Evolutionary conservation across 2,329 filamentous ascomycete genomes (phyloP), one percentile per base, ranked within the genome.

Genomic region (Phaeosphaeriaceae sp.): DNA sequence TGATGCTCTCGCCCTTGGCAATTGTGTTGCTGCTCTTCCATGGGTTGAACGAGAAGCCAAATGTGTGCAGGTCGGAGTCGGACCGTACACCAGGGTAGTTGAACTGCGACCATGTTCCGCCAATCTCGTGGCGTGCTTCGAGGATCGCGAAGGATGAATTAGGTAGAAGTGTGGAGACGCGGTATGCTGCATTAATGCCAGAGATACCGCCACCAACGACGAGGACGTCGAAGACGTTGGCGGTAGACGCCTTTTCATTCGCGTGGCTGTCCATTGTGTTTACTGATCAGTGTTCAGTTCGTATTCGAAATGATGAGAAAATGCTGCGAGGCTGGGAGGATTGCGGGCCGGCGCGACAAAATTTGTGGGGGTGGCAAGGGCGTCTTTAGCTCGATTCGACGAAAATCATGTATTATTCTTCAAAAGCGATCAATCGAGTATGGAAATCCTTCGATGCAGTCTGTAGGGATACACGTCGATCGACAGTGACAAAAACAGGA

Each of bases 31-130:
- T 68, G 53, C 85, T 78, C 10, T 78, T 78, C 90, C 90, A 93
- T 0, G 89, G 88, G 44, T 86, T 83, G 86, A 90, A 93, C 1
- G 84, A 76, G 66, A 92, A 92, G 19, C 82, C 82, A 56, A 83
- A 82, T 5, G 82, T 83, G 67, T 82, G 78, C 46, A 84, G 71
- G 61, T 84, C 82, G 0, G 79, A 81, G 58, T 83, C 81, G 19
- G 80, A 82, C 15, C 81, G 79, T 62, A 91, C 89, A 7, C 91
- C 89, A 0, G 90, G 91, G 66, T 92, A 94, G 42, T 83, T 85
- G 79, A 92, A 94, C 1, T 93, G 78, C 67, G 90, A 88, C 91
- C 91, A 93, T 0, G 91, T 94, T 1, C 91, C 91, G 1, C 91
- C 91, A 6, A 93, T 81, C 24, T 81, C 79, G 50, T 83, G 80